Evolutionary conservation across 148 eudicot species (phyloP).

Genomic region (Pharnaceum exiguum): DNA sequence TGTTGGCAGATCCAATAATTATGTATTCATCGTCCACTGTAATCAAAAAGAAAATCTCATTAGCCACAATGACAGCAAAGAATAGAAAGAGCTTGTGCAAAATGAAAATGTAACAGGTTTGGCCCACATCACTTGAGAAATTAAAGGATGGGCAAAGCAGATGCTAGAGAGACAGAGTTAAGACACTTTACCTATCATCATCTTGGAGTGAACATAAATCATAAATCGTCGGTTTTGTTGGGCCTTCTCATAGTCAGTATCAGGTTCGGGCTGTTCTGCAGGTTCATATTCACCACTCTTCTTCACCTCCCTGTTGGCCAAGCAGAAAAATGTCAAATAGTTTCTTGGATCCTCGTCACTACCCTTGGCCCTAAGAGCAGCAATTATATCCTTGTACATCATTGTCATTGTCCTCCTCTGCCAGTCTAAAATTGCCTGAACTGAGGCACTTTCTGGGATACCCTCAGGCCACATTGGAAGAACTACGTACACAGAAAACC

Average conservation of each 20-base stretch:
- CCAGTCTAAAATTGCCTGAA: conserved; percentile 74
- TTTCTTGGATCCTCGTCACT: conserved; percentile 67
- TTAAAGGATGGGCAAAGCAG: neutral
- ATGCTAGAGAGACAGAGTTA: neutral
- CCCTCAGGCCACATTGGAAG: conserved; percentile 89
- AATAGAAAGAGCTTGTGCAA: neutral
- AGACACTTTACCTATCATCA: conserved; percentile 76
- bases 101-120: neutral
- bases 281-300: conserved; percentile 65
- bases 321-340: conserved; percentile 73
- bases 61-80: neutral
- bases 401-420: conserved; percentile 64
- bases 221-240: conserved; percentile 68
- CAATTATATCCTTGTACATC: conserved; percentile 62
- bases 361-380: conserved; percentile 53
- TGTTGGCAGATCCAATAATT: conserved; percentile 79
- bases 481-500: conserved; percentile 59
- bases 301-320: conserved; percentile 68
- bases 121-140: neutral
- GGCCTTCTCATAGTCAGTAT: conserved; percentile 51
- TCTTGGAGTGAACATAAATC: conserved; percentile 85
- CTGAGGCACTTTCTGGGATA: conserved; percentile 64
- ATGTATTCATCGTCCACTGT: conserved; percentile 86
- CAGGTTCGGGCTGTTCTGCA: conserved; percentile 54
- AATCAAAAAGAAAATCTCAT: conserved; percentile 2